These are phyloP conservation scores for Chlamydomonas asymmetrica DNA, from an alignment of 139 green algal genomes.

Conservation along the genomic window DNA sequence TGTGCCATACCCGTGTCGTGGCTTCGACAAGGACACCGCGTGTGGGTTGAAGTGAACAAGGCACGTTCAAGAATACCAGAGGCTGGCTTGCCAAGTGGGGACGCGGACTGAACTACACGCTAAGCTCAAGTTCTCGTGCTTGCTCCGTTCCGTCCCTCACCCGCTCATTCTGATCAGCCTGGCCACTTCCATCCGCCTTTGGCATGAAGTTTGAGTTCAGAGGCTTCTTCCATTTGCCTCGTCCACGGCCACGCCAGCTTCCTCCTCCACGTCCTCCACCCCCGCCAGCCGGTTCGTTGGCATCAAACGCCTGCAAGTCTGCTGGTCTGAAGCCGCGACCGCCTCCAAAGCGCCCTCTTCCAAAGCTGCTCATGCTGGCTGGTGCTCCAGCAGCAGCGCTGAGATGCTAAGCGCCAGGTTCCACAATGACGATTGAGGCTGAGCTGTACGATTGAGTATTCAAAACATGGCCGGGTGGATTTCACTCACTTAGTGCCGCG, in stretches of 20 bases:
- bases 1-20: conserved; percentile 41
- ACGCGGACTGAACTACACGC: not conserved
- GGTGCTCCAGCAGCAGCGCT: too few species aligned
- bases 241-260: conserved; percentile 8
- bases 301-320: conserved; percentile 27
- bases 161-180: not conserved
- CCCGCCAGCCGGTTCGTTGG: not conserved
- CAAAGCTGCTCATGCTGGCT: too few species aligned
- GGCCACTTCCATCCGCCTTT: not conserved
- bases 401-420: too few species aligned
- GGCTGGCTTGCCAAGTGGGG: not conserved
- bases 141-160: not conserved
- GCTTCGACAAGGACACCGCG: conserved; percentile 17
- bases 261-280: not conserved
- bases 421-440: too few species aligned
- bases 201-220: conserved; percentile 21
- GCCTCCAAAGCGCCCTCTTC: too few species aligned
- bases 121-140: not conserved
- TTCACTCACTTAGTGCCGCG: too few species aligned
- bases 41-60: not conserved
- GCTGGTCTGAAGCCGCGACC: too few species aligned
- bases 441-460: too few species aligned
- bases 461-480: too few species aligned
- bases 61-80: not conserved
- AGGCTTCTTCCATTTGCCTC: conserved; percentile 1